These are phyloP conservation scores for Cantharellus cinnabarinus DNA, from an alignment of 768 basidiomycete species.

Conservation along the genomic window DNA sequence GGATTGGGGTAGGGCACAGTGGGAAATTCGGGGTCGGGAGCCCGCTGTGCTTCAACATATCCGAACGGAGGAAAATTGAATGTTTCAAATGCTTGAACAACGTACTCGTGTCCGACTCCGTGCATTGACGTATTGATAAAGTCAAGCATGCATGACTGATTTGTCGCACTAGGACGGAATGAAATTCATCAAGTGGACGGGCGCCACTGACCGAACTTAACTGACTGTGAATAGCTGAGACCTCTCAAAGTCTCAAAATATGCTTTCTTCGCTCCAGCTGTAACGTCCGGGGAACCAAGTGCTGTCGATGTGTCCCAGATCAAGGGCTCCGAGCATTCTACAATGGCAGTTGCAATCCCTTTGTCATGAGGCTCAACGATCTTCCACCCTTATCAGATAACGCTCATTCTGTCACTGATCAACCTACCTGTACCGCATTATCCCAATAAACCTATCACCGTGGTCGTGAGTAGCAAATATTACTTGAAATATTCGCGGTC, in stretches of 20 bases:
- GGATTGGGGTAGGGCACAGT: constrained; percentile 78
- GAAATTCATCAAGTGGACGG: neutral
- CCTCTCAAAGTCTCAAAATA: constrained; percentile 30
- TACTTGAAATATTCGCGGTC: constrained; percentile 2
- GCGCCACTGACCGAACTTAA: neutral
- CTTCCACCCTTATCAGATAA: constrained; percentile 19
- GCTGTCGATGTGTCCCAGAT: constrained; percentile 23
- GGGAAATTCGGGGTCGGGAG: constrained; percentile 69
- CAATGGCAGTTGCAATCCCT: constrained; percentile 51
- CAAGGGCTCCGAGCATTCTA: constrained; percentile 34
- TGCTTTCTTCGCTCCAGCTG: constrained; percentile 33
- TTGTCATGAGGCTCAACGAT: constrained; percentile 71
- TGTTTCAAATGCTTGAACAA: constrained; percentile 31
- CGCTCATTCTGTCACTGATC: neutral
- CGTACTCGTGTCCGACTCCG: constrained; percentile 58
- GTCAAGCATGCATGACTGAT: constrained; percentile 22
- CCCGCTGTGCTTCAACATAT: constrained; percentile 42
- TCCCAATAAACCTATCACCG: constrained; percentile 62
- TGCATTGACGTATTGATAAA: constrained; percentile 87
- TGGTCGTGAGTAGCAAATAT: neutral
- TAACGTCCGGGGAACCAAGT: constrained; percentile 28
- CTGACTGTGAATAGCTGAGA: constrained; percentile 12
- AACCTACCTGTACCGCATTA: constrained; percentile 56
- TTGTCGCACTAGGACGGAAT: constrained; percentile 16
- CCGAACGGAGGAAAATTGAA: constrained; percentile 40